These are phyloP conservation scores for Hirsutella minnesotensis DNA, from an alignment of 2,329 filamentous ascomycete species.

Conservation along the genomic window DNA sequence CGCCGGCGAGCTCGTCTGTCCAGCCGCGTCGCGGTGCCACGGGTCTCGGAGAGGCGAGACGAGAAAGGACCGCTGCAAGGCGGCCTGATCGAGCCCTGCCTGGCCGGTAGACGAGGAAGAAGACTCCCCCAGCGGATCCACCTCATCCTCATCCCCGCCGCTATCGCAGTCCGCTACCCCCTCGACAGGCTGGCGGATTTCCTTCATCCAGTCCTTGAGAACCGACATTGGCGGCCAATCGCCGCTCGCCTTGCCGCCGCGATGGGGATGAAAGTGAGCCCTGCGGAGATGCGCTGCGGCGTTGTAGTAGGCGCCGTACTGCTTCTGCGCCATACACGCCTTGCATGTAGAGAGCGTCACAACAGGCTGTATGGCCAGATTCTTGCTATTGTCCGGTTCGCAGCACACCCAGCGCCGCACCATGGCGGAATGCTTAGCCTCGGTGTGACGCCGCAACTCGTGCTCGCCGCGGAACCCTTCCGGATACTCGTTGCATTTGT, in stretches of 20 bases:
- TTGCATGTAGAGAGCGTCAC: slow-evolving; percentile 44
- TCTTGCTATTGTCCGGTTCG: slow-evolving; percentile 30
- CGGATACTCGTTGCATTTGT: slow-evolving; percentile 67
- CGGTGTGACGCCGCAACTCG: slow-evolving; percentile 60
- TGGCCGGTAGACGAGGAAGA: slow-evolving; percentile 2
- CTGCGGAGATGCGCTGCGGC: slow-evolving; percentile 45
- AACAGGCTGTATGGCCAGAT: slow-evolving; percentile 30
- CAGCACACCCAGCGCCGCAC: slow-evolving; percentile 46
- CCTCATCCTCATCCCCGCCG: slow-evolving; percentile 38
- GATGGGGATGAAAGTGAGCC: slow-evolving; percentile 44
- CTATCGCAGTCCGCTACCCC: slow-evolving; percentile 30
- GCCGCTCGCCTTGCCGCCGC: slow-evolving; percentile 43
- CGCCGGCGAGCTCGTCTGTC: slow-evolving; percentile 16
- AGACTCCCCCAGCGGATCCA: slow-evolving; percentile 3
- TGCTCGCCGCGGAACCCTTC: slow-evolving; percentile 87
- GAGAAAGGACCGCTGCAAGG: slow-evolving; percentile 3
- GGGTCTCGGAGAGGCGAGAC: slow-evolving; percentile 8
- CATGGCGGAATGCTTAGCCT: slow-evolving; percentile 43
- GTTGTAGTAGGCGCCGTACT: slow-evolving; percentile 48
- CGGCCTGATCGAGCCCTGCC: slow-evolving; percentile 5
- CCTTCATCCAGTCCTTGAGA: slow-evolving; percentile 49
- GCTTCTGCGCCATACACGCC: slow-evolving; percentile 43
- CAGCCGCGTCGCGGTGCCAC: slow-evolving; percentile 11
- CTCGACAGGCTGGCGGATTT: slow-evolving; percentile 40
- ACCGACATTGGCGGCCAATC: slow-evolving; percentile 48